Percentiles rank a stretch among this genome's conserved stretches.
These are phyloP conservation scores for Phlebopus sp. DNA, from an alignment of 1,284 basidiomycete species.

Conservation along the genomic window DNA sequence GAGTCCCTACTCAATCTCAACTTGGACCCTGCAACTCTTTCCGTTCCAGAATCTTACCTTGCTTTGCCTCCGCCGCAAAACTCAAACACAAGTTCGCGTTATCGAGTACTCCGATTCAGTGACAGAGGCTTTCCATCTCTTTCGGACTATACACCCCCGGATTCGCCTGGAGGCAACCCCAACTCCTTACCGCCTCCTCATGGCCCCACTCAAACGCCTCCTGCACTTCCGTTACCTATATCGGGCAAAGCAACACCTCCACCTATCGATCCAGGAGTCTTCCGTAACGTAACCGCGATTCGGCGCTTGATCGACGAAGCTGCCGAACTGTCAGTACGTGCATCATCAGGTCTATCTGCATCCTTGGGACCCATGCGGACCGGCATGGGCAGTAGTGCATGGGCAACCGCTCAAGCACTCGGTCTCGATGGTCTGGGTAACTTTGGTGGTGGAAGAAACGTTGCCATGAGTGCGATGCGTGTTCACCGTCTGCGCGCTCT, in stretches of 20 bases:
- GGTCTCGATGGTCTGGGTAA: conserved; percentile 51
- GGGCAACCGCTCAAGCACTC: conserved; percentile 58
- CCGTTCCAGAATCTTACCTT: conserved; percentile 42
- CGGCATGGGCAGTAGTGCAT: conserved; percentile 41
- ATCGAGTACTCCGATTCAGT: conserved; percentile 22
- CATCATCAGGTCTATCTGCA: conserved; percentile 73
- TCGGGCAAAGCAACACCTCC: conserved; percentile 69
- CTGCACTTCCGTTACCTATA: conserved; percentile 48
- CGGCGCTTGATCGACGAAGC: conserved; percentile 81
- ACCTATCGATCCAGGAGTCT: conserved; percentile 81
- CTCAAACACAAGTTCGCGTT: conserved; percentile 20
- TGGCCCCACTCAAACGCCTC: conserved; percentile 24
- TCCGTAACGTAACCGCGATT: conserved; percentile 68
- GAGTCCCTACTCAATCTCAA: conserved; percentile 77
- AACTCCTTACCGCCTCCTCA: conserved; percentile 32
- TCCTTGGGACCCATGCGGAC: conserved; percentile 62
- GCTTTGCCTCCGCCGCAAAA: conserved; percentile 29
- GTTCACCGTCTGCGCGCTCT: conserved; percentile 72
- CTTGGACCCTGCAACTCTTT: conserved; percentile 63
- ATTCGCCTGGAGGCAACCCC: conserved; percentile 46
- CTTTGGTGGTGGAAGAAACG: conserved; percentile 59
- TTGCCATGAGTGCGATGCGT: conserved; percentile 78
- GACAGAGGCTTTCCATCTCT: conserved; percentile 42
- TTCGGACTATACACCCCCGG: conserved; percentile 51
- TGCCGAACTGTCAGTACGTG: conserved; percentile 76